Base-by-base conservation (phyloP, 2,329 filamentous ascomycete genomes). In the Teratosphaeriaceae sp. region DNA sequence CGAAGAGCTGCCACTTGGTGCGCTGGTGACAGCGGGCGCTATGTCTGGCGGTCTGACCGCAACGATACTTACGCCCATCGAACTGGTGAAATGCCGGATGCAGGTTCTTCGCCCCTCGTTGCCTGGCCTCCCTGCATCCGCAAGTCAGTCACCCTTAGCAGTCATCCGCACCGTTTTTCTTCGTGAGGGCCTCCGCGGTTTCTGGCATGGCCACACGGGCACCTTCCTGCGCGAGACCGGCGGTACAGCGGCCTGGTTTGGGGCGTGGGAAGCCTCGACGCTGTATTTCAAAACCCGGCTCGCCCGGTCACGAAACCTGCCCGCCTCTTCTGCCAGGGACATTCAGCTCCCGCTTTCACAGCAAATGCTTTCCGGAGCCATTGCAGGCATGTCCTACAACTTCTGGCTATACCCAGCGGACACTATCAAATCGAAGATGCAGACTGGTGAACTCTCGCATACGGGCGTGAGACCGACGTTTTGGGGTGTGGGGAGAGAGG, bases 11-110 rank as follows among this genome's bases (percentile, higher is more conserved):
- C 82, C 88, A 0, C 76, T 96, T 13, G 68, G 76, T 1, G 83
- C 82, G 1, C 74, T 97, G 13, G 78, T 87, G 63, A 69, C 80
- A 40, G 94, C 88, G 15, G 92, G 92, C 36, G 90, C 86, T 38
- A 83, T 87, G 45, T 84, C 89, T 1, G 92, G 92, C 24, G 84
- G 85, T 27, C 85, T 95, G 58, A 94, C 92, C 0, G 95, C 88
- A 0, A 75, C 96, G 37, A 80, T 95, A 23, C 78, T 98, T 48
- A 98, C 92, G 0, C 92, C 92, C 0, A 88, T 98, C 53, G 92
- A 98, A 68, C 78, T 98, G 40, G 85, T 98, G 62, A 98, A 98
- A 69, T 98, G 92, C 76, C 94, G 92, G 67, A 94, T 98, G 69
- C 92, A 98, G 65, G 89, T 90, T 1, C n/a, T n/a, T n/a, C n/a